phyloP scores from a whole-genome alignment of 768 basidiomycete genomes.

The Boletus reticulatus region DNA sequence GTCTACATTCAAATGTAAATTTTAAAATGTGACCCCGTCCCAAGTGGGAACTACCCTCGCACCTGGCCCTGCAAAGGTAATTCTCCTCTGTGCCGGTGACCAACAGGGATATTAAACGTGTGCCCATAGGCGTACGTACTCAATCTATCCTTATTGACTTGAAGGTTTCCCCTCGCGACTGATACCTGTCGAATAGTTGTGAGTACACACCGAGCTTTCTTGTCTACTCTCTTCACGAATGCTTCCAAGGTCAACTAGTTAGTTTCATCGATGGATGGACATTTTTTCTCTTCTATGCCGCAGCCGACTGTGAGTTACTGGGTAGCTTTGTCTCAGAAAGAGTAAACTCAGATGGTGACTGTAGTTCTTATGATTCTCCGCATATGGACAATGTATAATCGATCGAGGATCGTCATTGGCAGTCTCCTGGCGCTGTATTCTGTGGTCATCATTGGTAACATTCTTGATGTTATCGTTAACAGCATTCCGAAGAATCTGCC shows the following conservation, averaged over 20 bases:
- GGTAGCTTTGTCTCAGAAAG: background rate
- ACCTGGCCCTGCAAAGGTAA: conserved; percentile 1
- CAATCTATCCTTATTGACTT: too few species aligned
- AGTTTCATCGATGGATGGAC: background rate
- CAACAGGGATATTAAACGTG: background rate
- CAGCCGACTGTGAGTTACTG: conserved; percentile 4
- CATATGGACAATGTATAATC: conserved; percentile 1
- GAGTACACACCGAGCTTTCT: background rate
- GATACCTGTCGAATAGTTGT: background rate
- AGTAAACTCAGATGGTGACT: background rate
- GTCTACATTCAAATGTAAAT: background rate
- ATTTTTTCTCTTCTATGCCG: background rate
- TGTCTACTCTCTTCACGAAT: background rate
- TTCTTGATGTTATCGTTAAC: background rate
- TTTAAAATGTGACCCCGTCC: background rate
- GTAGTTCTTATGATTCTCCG: conserved; percentile 2
- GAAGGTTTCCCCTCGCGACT: background rate
- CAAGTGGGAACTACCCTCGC: conserved; percentile 4
- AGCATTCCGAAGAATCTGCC: background rate
- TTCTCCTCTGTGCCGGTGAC: background rate
- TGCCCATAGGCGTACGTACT: conserved; percentile 1
- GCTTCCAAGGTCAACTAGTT: background rate
- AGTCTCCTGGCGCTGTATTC: background rate
- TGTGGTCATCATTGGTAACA: background rate
- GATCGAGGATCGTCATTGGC: background rate